Percentiles rank a stretch among this genome's conserved stretches.
phyloP scores from a whole-genome alignment of 805 yeast genomes.

The Wickerhamiella qilinensis region DNA sequence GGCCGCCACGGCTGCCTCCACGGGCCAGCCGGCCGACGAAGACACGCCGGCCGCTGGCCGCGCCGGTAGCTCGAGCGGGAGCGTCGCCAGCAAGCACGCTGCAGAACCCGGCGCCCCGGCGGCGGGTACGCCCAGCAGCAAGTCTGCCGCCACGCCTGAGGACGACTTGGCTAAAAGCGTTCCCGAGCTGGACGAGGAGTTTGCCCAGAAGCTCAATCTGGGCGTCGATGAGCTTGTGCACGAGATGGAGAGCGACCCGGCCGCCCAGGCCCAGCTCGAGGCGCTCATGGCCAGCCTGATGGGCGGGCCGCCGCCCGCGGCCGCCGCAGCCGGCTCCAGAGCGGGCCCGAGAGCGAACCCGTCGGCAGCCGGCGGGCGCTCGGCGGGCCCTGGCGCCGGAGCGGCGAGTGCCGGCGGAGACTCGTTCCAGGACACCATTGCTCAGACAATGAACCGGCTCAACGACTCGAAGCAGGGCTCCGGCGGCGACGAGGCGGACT shows the following conservation, averaged over 20 bases:
- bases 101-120: not conserved
- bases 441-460: slow-evolving; percentile 64
- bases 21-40: not conserved
- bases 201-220: slow-evolving; percentile 24
- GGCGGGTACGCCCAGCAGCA: not conserved
- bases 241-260: slow-evolving; percentile 37
- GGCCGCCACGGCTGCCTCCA: not conserved
- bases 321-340: slow-evolving; percentile 7
- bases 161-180: not conserved
- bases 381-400: slow-evolving; percentile 5
- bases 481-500: slow-evolving; percentile 29
- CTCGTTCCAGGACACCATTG: slow-evolving; percentile 55
- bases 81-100: not conserved
- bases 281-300: slow-evolving; percentile 23
- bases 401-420: slow-evolving; percentile 12
- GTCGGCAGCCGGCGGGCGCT: slow-evolving; percentile 8
- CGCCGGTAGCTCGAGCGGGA: not conserved
- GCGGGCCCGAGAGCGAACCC: slow-evolving; percentile 5
- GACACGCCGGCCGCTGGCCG: not conserved
- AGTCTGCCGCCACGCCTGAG: not conserved
- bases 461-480: slow-evolving; percentile 48
- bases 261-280: slow-evolving; percentile 34
- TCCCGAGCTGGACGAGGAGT: slow-evolving; percentile 12
- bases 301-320: slow-evolving; percentile 4
- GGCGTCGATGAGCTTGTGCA: slow-evolving; percentile 29